Conservation (phyloP, 495 filamentous ascomycete genomes). For the Rostrohypoxylon terebratum region DNA sequence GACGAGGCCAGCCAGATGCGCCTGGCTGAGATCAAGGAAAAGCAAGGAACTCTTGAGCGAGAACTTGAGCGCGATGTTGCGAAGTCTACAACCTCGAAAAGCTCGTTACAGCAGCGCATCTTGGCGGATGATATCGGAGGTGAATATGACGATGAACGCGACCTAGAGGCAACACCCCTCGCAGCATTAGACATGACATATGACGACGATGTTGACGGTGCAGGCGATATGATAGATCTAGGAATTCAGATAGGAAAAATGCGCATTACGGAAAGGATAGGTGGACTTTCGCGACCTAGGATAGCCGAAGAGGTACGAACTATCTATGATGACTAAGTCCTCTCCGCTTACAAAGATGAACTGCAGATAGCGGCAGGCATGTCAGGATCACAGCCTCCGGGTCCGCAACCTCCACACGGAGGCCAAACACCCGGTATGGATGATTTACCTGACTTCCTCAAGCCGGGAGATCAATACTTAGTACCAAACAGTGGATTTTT, state of each 20-base stretch:
- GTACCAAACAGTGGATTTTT: constrained; percentile 74
- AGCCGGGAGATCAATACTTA: constrained; percentile 65
- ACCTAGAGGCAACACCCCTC: constrained; percentile 66
- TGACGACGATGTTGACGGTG: constrained; percentile 67
- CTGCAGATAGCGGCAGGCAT: constrained; percentile 50
- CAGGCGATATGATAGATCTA: constrained; percentile 75
- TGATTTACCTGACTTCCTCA: constrained; percentile 58
- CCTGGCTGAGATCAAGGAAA: constrained; percentile 76
- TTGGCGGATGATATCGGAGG: constrained; percentile 61
- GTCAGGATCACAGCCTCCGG: constrained; percentile 18
- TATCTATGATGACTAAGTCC: neutral
- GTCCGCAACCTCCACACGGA: constrained; percentile 28
- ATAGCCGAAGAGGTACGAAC: constrained; percentile 72
- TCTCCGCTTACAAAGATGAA: constrained; percentile 9
- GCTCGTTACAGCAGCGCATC: constrained; percentile 49
- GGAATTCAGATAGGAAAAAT: constrained; percentile 76
- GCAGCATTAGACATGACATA: constrained; percentile 71
- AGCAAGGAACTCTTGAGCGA: constrained; percentile 72
- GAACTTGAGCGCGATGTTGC: constrained; percentile 68
- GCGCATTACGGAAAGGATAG: constrained; percentile 78
- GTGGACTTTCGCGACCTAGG: constrained; percentile 67
- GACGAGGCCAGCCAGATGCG: constrained; percentile 70
- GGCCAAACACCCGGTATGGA: constrained; percentile 37
- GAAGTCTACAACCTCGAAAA: constrained; percentile 49
- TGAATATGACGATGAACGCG: constrained; percentile 60